These are phyloP conservation scores for Gossypioides kirkii DNA, from an alignment of 345 rosid species.

Conservation along the genomic window DNA sequence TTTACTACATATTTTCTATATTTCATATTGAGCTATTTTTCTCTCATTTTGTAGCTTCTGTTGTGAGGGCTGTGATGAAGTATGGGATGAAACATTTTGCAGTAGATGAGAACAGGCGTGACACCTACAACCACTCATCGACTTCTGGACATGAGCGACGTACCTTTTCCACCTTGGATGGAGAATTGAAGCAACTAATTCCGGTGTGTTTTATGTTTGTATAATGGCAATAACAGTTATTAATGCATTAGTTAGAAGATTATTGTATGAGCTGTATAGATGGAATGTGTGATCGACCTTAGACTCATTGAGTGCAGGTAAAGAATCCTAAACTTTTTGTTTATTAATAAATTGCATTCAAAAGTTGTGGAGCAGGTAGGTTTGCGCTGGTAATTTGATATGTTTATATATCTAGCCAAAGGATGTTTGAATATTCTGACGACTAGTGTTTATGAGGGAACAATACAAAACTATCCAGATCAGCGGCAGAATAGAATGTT, in stretches of 20 bases:
- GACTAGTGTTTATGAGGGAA: neutral
- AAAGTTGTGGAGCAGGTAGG: neutral
- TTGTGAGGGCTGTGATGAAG: slow-evolving; percentile 75
- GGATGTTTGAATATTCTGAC: neutral
- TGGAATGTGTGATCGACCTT: neutral
- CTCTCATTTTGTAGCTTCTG: slow-evolving; percentile 65
- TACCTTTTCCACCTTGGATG: slow-evolving; percentile 44
- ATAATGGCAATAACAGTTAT: neutral
- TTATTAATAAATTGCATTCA: neutral
- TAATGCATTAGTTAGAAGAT: slow-evolving; percentile 2
- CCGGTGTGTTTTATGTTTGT: slow-evolving; percentile 42
- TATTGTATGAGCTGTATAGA: neutral
- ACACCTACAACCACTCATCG: slow-evolving; percentile 50
- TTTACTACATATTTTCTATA: neutral
- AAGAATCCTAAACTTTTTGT: neutral
- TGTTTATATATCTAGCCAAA: neutral
- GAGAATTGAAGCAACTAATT: slow-evolving; percentile 62
- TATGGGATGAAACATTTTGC: slow-evolving; percentile 77
- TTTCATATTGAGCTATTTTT: slow-evolving; percentile 12
- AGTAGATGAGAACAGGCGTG: slow-evolving; percentile 78
- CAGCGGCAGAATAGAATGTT: neutral
- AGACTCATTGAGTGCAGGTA: neutral
- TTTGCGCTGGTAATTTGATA: neutral
- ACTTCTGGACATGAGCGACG: slow-evolving; percentile 42
- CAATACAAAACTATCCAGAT: neutral